Percentiles rank a stretch among this genome's conserved stretches.
Evolutionary conservation across 768 basidiomycete genomes (phyloP).

Genomic region (Saitozyma sp.): DNA sequence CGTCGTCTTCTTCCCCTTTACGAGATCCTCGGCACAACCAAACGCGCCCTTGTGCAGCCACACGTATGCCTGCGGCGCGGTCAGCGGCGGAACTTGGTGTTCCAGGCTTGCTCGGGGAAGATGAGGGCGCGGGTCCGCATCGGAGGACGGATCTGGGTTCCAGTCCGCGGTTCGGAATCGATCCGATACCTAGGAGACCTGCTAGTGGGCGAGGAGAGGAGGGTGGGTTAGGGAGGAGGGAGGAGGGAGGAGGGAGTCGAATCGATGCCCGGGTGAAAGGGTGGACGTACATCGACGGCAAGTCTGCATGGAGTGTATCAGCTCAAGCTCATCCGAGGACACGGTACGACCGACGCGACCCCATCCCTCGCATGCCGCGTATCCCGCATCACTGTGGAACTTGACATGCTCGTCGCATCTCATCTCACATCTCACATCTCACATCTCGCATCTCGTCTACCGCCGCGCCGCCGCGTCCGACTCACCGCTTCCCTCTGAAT

Average conservation of each 20-base stretch:
- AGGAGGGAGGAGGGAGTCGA: no score
- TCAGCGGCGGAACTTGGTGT: neutral
- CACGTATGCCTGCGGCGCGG: conserved; percentile 63
- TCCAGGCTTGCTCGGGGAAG: neutral
- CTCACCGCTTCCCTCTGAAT: conserved; percentile 71
- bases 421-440: no score
- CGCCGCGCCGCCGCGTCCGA: neutral
- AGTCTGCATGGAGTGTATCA: conserved; percentile 53
- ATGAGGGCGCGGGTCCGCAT: neutral
- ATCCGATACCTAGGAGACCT: no score
- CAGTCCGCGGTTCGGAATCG: neutral
- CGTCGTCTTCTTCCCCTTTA: conserved; percentile 75
- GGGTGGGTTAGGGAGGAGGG: no score
- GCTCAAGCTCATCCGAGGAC: conserved; percentile 4
- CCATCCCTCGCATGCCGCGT: no score
- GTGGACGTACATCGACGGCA: conserved; percentile 70
- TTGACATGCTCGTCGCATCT: no score
- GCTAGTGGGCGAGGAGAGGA: no score
- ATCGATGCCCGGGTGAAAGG: neutral
- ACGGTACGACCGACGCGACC: neutral
- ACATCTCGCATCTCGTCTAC: neutral
- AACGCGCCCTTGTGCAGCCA: conserved; percentile 69
- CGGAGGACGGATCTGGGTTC: neutral
- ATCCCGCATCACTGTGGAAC: no score
- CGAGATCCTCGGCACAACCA: conserved; percentile 85